Base-by-base conservation (phyloP, 306 rosid species). In the Cucumis hystrix region DNA sequence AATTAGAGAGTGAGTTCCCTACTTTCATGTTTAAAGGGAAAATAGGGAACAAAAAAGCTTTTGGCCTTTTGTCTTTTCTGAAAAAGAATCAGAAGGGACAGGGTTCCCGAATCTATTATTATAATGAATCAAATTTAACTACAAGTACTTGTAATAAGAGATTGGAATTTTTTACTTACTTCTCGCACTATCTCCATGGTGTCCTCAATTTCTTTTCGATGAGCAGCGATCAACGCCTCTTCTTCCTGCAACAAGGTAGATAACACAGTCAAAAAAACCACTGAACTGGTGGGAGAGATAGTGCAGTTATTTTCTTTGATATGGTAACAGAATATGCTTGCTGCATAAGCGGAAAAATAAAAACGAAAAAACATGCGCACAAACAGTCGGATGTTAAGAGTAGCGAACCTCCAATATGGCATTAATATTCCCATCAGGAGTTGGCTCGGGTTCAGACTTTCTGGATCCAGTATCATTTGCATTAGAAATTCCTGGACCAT, bases 101-200 rank as follows among this genome's bases (percentile, higher is more conserved):
- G 5, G 37, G 37, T 3, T 33, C 37, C 37, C 37, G 5, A 33
- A 4, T 33, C 37, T 33, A 33, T 33, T 33, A 33, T 33, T 16
- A 54, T 18, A 7, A 7, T 7, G 59, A 17, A 55, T 55, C 23
- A 55, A 55, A 52, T 15, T 52, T 52, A 52, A 52, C 5, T 55
- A 55, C 11, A 2, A 18, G 59, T 55, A 55, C 7, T 55, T 7
- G 23, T 17, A 55, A 18, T 18, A 55, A 55, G 23, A 55, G 49
- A 64, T 64, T 37, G 51, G 0, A 65, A 37, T 15, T 65, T 57
- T 18, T 43, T 20, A 87, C 99, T 90, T 82, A 92, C 99, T 80
- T 95, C 97, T n/a, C 97, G 97, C 77, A 95, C 97, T 82, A 95
- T 92, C 87, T 95, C 97, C 99, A 95, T 95, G 17, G 99, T 95